Evolutionary conservation across 495 filamentous ascomycete genomes (phyloP), one percentile per base, ranked within the genome.

Genomic region (Astrothelium macrocarpum): DNA sequence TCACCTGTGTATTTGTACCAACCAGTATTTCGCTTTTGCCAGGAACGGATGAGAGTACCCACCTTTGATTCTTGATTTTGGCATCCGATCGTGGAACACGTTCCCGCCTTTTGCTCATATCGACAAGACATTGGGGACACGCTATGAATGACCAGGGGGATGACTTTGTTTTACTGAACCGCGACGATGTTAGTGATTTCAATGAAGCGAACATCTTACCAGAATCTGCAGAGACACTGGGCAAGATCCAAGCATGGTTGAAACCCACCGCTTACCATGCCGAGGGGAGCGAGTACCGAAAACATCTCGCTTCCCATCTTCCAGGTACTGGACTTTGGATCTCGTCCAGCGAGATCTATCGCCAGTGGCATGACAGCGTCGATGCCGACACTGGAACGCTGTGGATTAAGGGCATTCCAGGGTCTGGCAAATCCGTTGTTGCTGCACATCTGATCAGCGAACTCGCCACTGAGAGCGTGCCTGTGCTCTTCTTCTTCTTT

Each of bases 401-500:
- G 0, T 82, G 79, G 79, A 74, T 82, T 56, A 77, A 75, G 64
- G 81, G 74, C n/a, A 76, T 81, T 34, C 74, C 81, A 7, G 82
- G 82, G 3, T 74, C 76, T 59, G 81, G 80, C 0, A 84, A 84
- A 69, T 76, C 72, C 12, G 80, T 84, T 23, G 53, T 81, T 18
- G 79, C 79, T 39, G 79, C 80, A 2, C 65, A 49, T 2, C 59
- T 80, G 14, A 70, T 75, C 36, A 26, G 69, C 16, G 53, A 67
- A 3, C 71, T 81, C 62, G 31, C 49, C 45, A 20, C 71, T 68
- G 36, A 69, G 36, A 56, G 65, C 36, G 62, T 60, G 7, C 78
- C 78, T 0, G 76, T 81, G 1, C 68, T 83, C 0, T 82, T 69
- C 65, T 82, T 85, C 71, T 85, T 85, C 70, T 81, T 82, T 66